Conservation (phyloP, 1,284 basidiomycete species). For the Cystobasidium slooffiae region DNA sequence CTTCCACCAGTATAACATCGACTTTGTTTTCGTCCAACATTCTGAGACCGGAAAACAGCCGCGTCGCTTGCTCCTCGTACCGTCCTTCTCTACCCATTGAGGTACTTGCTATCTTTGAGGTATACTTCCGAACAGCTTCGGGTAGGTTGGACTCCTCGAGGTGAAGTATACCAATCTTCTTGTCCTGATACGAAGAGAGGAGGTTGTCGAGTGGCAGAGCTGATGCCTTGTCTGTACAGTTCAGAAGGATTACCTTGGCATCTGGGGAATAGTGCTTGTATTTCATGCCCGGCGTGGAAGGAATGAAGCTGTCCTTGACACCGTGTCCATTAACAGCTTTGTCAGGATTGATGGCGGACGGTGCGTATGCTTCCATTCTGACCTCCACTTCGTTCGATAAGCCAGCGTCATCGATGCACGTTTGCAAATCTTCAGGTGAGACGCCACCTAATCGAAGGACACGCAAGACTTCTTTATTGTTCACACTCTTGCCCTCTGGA, state of each 20-base stretch:
- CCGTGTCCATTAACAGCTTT: slow-evolving; percentile 68
- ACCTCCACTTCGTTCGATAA: slow-evolving; percentile 33
- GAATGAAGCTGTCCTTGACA: slow-evolving; percentile 61
- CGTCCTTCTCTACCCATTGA: slow-evolving; percentile 68
- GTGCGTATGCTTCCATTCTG: slow-evolving; percentile 10
- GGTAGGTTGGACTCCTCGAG: slow-evolving; percentile 43
- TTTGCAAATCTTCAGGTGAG: slow-evolving; percentile 82
- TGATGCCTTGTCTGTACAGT: not conserved
- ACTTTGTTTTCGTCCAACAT: slow-evolving; percentile 69
- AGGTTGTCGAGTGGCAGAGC: not conserved
- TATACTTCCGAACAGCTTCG: not conserved
- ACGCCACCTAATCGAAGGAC: slow-evolving; percentile 90
- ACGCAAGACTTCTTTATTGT: slow-evolving; percentile 62
- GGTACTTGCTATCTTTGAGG: slow-evolving; percentile 53
- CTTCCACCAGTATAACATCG: slow-evolving; percentile 85
- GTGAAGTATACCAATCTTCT: slow-evolving; percentile 35
- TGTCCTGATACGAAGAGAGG: not conserved
- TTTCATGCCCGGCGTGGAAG: slow-evolving; percentile 99
- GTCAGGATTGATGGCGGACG: not conserved
- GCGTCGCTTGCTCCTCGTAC: slow-evolving; percentile 73
- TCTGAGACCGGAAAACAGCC: slow-evolving; percentile 86
- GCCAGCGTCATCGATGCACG: slow-evolving; percentile 62
- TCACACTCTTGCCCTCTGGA: slow-evolving; percentile 55
- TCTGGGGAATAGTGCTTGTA: slow-evolving; percentile 97
- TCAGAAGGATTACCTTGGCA: slow-evolving; percentile 75